These are phyloP conservation scores for Sequoia sempervirens DNA, from an alignment of 75 land plant species.

Conservation along the genomic window DNA sequence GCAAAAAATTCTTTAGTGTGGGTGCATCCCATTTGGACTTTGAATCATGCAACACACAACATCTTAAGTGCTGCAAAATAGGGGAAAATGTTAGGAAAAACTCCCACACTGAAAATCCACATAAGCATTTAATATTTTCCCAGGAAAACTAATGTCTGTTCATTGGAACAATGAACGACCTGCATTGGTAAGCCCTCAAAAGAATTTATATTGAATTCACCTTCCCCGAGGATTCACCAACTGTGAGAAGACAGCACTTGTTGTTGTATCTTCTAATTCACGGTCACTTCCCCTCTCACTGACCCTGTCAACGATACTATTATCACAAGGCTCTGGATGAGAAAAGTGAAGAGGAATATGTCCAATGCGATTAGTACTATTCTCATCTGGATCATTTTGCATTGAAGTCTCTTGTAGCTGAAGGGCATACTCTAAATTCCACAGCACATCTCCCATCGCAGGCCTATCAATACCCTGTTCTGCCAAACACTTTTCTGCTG, in stretches of 20 bases:
- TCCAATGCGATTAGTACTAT: conserved; percentile 8
- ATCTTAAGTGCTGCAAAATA: neutral
- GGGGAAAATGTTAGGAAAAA: neutral
- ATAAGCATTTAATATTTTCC: neutral
- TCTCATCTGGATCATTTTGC: conserved; percentile 8
- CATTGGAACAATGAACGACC: neutral
- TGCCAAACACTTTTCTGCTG: conserved; percentile 63
- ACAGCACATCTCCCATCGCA: conserved; percentile 46
- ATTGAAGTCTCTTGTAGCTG: conserved; percentile 35
- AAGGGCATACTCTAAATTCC: conserved; percentile 44
- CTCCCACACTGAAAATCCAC: neutral
- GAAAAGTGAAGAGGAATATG: conserved; percentile 8
- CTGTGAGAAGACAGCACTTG: conserved; percentile 48
- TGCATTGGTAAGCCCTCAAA: neutral
- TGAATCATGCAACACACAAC: neutral
- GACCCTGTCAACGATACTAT: neutral
- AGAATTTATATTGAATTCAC: conserved; percentile 2
- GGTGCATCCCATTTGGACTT: neutral
- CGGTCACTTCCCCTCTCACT: conserved; percentile 9
- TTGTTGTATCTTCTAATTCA: conserved; percentile 20
- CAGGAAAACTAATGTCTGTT: neutral
- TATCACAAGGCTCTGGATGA: conserved; percentile 4
- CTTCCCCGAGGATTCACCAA: conserved; percentile 47
- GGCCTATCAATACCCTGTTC: conserved; percentile 46
- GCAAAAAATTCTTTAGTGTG: neutral